These are phyloP conservation scores for Eutrema heterophyllum DNA, from an alignment of 345 rosid species.

Conservation along the genomic window DNA sequence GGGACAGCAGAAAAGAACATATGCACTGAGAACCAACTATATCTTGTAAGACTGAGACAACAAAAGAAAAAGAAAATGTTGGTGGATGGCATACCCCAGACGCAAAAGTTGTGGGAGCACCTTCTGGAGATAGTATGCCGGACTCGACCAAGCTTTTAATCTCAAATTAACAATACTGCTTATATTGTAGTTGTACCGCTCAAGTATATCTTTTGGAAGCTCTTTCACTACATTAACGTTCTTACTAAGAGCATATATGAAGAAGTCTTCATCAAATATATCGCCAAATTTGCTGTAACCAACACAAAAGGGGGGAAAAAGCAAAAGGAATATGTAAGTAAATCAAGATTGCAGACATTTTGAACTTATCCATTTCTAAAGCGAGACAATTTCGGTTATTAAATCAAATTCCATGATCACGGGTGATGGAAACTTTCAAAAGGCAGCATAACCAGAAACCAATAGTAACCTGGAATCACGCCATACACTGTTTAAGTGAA, in stretches of 20 bases:
- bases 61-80: not conserved
- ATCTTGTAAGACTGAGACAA: not conserved
- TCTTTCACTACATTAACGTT: constrained; percentile 68
- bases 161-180: constrained; percentile 91
- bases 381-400: not conserved
- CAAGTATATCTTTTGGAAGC: constrained; percentile 80
- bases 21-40: not conserved
- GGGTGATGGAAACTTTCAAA: not conserved
- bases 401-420: not conserved
- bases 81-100: constrained; percentile 46
- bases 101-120: constrained; percentile 80
- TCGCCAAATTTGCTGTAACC: constrained; percentile 80
- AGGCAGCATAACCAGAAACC: not conserved
- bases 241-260: constrained; percentile 66
- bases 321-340: not conserved
- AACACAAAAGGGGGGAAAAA: not conserved
- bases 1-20: not conserved
- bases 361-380: constrained; percentile 1
- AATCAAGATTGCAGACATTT: not conserved
- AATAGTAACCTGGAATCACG: constrained; percentile 86
- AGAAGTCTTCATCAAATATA: constrained; percentile 93
- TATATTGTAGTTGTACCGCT: constrained; percentile 74
- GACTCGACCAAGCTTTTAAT: constrained; percentile 91
- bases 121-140: constrained; percentile 78
- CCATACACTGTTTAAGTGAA: constrained; percentile 97